A percentile compares a stretch with the other conserved stretches of the same genome.
Conservation (phyloP, 495 filamentous ascomycete genomes). For the Xylaria venustula region DNA sequence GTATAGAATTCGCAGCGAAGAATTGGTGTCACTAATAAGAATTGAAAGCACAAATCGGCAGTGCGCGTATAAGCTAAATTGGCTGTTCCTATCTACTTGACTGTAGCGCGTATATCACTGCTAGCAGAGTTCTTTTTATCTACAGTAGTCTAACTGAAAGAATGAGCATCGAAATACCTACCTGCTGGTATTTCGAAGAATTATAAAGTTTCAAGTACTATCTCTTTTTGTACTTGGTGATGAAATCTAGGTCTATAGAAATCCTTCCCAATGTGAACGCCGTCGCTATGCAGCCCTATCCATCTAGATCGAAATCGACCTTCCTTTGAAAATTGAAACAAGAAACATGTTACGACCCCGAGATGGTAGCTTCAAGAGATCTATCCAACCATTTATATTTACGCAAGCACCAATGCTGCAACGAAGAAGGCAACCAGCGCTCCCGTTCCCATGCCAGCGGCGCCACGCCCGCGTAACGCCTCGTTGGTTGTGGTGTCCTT, state of each 20-base stretch:
- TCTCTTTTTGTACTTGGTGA: not conserved
- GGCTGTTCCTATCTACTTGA: not conserved
- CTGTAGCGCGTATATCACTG: not conserved
- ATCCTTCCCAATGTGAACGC: slow-evolving; percentile 20
- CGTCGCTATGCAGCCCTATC: slow-evolving; percentile 27
- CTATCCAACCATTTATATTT: not conserved
- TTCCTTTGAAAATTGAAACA: not conserved
- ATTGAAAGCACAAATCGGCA: too few relatives aligned
- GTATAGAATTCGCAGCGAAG: too few relatives aligned
- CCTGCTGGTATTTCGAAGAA: not conserved
- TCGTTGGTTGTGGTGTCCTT: slow-evolving; percentile 14
- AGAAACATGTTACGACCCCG: not conserved
- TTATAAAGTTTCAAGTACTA: not conserved
- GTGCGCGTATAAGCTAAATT: too few relatives aligned
- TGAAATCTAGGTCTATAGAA: not conserved
- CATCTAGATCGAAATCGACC: not conserved
- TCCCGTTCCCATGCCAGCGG: slow-evolving; percentile 13
- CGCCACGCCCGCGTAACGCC: slow-evolving; percentile 2
- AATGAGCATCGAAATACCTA: not conserved
- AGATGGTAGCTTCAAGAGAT: not conserved
- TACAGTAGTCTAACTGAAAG: not conserved
- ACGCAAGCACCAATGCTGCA: slow-evolving; percentile 28
- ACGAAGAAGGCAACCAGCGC: slow-evolving; percentile 34
- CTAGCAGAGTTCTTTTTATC: not conserved
- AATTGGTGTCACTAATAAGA: too few relatives aligned